Base-by-base conservation (phyloP, 106 monocot genomes). In the Dendrobium nobile region DNA sequence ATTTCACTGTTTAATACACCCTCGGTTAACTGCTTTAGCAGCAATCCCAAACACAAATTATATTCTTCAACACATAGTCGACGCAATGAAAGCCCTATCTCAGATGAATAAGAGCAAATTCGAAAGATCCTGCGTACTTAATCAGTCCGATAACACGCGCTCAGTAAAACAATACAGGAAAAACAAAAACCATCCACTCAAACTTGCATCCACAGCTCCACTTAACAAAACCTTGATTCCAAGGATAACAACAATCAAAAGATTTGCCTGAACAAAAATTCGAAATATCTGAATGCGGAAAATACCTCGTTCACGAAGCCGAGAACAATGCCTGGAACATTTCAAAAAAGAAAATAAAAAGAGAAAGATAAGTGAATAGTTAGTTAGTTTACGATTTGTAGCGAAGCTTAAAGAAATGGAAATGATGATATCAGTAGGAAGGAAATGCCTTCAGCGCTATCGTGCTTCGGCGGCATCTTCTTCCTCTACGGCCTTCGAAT, bases 371-470 rank as follows among this genome's bases (percentile, higher is more conserved):
- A 11, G 37, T 1, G 70, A 27, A 61, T 54, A 37, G 37, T 37
- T 37, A 10, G 20, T n/a, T 61, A 7, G 22, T 5, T 22, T 45
- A 70, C 31, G 4, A 9, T 31, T 70, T 4, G 1, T 4, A 37
- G 2, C 16, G 31, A 31, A 16, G 13, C 70, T 70, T 1, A 2
- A 15, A 37, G 33, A 70, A 33, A n/a, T 16, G 13, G 26, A 37
- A 37, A 31, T 4, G 8, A 70, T 37, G 70, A 70, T 3, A 37
- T 31, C 33, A 70, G 37, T 7, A 15, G 9, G 37, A 70, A 70
- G 33, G 15, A 70, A 70, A 70, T 70, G 70, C 70, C 70, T 70
- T 70, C 70, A 37, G 70, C 15, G 70, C 70, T 70, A 37, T 70
- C 70, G 2, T 27, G 70, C 70, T 70, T 70, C 33, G 70, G 70